Percentiles rank a stretch among this genome's conserved stretches.
phyloP scores from a whole-genome alignment of 2,329 filamentous ascomycete genomes.

The Teratosphaeria nubilosa region DNA sequence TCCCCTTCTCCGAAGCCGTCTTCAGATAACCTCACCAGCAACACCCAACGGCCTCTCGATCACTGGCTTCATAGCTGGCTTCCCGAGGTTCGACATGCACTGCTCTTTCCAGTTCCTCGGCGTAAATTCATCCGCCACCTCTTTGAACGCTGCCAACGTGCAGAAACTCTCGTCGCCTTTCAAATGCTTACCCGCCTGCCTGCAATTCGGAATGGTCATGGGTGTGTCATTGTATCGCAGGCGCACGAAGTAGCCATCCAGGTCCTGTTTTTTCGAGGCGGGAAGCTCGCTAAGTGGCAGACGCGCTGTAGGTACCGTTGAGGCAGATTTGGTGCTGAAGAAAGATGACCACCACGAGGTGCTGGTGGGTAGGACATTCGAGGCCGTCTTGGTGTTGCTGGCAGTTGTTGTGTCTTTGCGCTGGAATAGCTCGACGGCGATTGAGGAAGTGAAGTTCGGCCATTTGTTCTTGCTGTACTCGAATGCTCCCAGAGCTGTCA shows the following conservation, averaged over 20 bases:
- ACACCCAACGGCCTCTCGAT: background rate
- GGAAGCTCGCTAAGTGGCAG: constrained; percentile 48
- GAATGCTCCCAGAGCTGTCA: constrained; percentile 72
- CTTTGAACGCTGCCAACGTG: constrained; percentile 85
- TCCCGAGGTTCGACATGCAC: constrained; percentile 49
- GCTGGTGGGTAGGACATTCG: constrained; percentile 10
- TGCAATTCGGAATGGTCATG: constrained; percentile 74
- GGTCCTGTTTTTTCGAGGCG: constrained; percentile 45
- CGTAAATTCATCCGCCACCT: constrained; percentile 81
- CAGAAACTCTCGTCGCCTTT: constrained; percentile 82
- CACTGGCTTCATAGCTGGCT: constrained; percentile 27
- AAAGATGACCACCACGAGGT: constrained; percentile 19
- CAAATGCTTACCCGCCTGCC: constrained; percentile 65
- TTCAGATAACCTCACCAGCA: background rate
- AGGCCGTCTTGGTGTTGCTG: constrained; percentile 17
- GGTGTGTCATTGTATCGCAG: constrained; percentile 83
- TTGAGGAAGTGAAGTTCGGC: constrained; percentile 88
- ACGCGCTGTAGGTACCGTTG: constrained; percentile 28
- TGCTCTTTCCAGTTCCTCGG: constrained; percentile 66
- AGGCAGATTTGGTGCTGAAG: constrained; percentile 10
- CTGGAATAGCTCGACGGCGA: constrained; percentile 83
- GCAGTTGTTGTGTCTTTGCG: constrained; percentile 26
- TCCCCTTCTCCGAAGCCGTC: background rate
- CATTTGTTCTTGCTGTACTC: constrained; percentile 54
- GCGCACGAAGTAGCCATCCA: constrained; percentile 76